These are phyloP conservation scores for Pestalotiopsis sp. DNA, from an alignment of 2,329 filamentous ascomycete genomes.

Conservation along the genomic window DNA sequence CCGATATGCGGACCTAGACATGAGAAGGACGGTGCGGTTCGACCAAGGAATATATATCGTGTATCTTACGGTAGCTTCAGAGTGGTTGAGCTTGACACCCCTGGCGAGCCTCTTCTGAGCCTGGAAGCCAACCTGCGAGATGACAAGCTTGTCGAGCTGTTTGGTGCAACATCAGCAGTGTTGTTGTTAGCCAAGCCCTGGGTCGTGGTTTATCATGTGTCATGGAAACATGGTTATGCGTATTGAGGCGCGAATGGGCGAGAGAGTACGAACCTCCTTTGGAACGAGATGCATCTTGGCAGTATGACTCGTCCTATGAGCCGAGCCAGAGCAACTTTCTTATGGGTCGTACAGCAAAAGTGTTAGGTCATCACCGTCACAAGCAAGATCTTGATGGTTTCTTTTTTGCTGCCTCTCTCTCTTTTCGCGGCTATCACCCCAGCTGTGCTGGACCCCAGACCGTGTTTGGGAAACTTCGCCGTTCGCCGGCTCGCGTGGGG, in stretches of 20 bases:
- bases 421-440: background rate
- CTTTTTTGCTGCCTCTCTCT: background rate
- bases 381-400: background rate
- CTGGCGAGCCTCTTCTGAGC: conserved; percentile 86
- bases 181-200: conserved; percentile 9
- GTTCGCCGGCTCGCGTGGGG: conserved; percentile 10
- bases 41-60: background rate
- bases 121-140: conserved; percentile 83
- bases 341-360: background rate
- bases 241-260: background rate
- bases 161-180: background rate
- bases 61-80: conserved; percentile 72
- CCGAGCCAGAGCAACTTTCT: background rate
- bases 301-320: background rate
- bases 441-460: background rate
- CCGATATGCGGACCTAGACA: background rate
- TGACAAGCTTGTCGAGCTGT: conserved; percentile 93
- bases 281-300: conserved; percentile 32
- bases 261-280: conserved; percentile 30
- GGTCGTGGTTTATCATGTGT: background rate
- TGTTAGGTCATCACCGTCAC: background rate
- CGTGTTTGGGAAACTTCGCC: background rate
- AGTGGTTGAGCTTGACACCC: conserved; percentile 85
- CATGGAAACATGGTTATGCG: background rate
- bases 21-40: background rate